Percentiles rank a stretch among this genome's conserved stretches.
These are phyloP conservation scores for Cyberlindnera samutprakarnensis DNA, from an alignment of 805 yeast genomes.

Conservation along the genomic window DNA sequence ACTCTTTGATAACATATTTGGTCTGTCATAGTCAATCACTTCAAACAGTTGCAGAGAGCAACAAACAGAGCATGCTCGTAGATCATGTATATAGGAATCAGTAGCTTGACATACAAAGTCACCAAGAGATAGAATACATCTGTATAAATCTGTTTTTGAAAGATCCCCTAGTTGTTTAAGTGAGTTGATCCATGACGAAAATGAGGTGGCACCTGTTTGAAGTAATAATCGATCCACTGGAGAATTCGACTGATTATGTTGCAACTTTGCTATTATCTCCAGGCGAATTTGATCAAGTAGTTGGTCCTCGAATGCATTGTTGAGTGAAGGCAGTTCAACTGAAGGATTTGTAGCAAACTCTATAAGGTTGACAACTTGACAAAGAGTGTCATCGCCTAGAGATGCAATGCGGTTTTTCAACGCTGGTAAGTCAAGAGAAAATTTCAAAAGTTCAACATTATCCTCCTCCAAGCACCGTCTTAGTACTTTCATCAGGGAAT, in stretches of 20 bases:
- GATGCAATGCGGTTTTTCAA: no score
- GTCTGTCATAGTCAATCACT: constrained; percentile 25
- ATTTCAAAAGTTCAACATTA: no score
- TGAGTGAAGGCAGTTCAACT: constrained; percentile 1
- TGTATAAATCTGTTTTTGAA: constrained; percentile 6
- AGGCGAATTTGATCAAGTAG: constrained; percentile 13
- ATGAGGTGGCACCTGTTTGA: neutral
- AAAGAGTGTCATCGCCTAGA: constrained; percentile 5
- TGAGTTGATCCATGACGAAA: constrained; percentile 6
- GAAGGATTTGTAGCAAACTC: constrained; percentile 4
- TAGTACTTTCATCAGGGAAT: constrained; percentile 6
- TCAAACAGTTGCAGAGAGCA: constrained; percentile 1
- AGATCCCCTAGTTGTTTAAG: neutral
- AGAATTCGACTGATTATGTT: neutral
- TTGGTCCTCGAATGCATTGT: constrained; percentile 10
- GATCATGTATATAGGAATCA: constrained; percentile 21
- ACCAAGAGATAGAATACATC: constrained; percentile 31
- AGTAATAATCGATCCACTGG: neutral
- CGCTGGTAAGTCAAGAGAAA: no score
- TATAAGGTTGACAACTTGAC: constrained; percentile 9
- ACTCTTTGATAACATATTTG: constrained; percentile 8
- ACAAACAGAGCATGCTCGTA: constrained; percentile 11
- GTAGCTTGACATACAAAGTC: constrained; percentile 29
- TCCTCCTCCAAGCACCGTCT: no score
- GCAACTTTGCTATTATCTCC: constrained; percentile 3